Evolutionary conservation across 305 asterid species (phyloP), one percentile per base, ranked within the genome.

Genomic region (Andrographis paniculata): DNA sequence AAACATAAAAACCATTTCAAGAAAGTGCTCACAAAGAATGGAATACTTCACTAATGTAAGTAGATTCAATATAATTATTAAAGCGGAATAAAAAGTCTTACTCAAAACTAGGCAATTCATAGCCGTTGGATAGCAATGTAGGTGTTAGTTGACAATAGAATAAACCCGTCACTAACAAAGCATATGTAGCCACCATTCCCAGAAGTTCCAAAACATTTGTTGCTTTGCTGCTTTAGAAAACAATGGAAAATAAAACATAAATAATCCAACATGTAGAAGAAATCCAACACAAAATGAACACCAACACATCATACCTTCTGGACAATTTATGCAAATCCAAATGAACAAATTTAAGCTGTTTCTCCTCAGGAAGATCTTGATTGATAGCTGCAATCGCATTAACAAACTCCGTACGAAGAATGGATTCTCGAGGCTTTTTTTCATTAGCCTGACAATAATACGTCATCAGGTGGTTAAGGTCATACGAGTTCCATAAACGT

Each of bases 251-350:
- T 55, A 17, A 39, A 63, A 61, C 20, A 47, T 31, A 50, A 36
- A 53, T 45, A 8, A 33, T 48, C 37, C 23, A 18, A 49, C 20
- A 53, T 49, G 18, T 27, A 55, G 35, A 48, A 59, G 44, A 42
- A 41, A 50, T 40, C 37, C 24, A 22, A 22, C 40, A 39, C 19
- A 15, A 22, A 58, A n/a, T 13, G 17, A 60, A 38, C 45, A 55
- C 9, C 13, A 58, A 50, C 22, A 50, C 33, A 33, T 45, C 50
- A 56, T 66, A 91, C 99, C 95, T 75, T 55, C 83, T 80, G n/a
- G 99, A 87, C 72, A 80, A 92, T 67, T 86, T 91, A 71, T 87
- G 71, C 74, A 91, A 70, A 72, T 91, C 99, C 99, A 86, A 87
- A 69, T 91, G 99, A 42, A 91, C 92, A 71, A 91, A 91, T 68